Base-by-base conservation (phyloP, 177 flowering plant genomes). In the Vitis hybrid region DNA sequence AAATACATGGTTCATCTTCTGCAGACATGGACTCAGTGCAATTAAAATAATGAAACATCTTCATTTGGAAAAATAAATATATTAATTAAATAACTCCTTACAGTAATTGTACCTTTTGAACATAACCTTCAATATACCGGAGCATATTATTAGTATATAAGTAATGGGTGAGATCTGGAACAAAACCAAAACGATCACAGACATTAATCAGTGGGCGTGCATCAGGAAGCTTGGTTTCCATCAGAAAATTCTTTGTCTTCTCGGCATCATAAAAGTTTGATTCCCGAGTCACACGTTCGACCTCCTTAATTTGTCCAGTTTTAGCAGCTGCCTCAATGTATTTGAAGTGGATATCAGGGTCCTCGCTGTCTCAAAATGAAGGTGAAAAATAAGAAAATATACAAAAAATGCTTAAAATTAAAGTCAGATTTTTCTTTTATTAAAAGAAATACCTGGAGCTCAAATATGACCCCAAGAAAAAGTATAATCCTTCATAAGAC, bases 181-280 rank as follows among this genome's bases (percentile, higher is more conserved):
- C 99, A 85, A 90, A 96, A 50, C 98, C 98, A 90, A 96, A 96
- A 57, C 99, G 95, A 68, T 96, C 99, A 74, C 99, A 96, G 16
- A 96, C 99, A 77, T 96, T 96, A 60, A 96, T 96, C 52, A 96
- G 80, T 1, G 99, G 99, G 1, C 99, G 78, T 49, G 99, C 99
- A 90, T 96, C 99, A 19, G 99, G 99, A 81, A 96, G 97, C 74
- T 96, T 94, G 63, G 98, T 94, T 69, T 96, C 99, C 99, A 96
- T 96, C 19, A 96, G 73, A 65, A 96, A 96, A 79, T 94, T 96
- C 81, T 96, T 96, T 0, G 99, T 96, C 83, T 96, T 96, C 77
- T 96, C 98, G 50, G 99, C 70, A 50, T 96, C 97, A 68, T 96
- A 96, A 78, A 96, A 96, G 74, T 94, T 90, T 53, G 99, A 96